phyloP scores from a whole-genome alignment of 1,139 yeast genomes.

The Spathaspora sp. region DNA sequence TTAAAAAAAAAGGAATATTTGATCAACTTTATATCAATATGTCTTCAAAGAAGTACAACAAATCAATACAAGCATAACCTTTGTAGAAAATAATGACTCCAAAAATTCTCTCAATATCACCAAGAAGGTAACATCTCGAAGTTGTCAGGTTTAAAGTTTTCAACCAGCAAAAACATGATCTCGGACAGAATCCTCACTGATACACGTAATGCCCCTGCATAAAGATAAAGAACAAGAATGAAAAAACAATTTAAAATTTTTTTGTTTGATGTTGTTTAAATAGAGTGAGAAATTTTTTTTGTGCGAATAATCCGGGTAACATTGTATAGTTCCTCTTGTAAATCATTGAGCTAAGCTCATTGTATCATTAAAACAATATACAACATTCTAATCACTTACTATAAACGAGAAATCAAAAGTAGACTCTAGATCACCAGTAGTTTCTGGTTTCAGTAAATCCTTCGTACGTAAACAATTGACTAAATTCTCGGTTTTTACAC shows the following conservation, averaged over 20 bases:
- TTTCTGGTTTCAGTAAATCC: background rate
- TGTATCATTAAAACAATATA: background rate
- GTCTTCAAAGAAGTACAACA: conserved; percentile 40
- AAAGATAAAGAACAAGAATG: conserved; percentile 67
- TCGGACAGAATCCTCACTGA: conserved; percentile 99
- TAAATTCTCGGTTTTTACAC: conserved; percentile 5
- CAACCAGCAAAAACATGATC: conserved; percentile 99
- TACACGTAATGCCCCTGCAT: conserved; percentile 99
- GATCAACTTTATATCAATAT: conserved; percentile 3
- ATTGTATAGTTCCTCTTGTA: too few relatives aligned
- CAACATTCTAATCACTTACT: background rate
- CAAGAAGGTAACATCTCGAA: conserved; percentile 57
- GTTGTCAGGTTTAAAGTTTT: conserved; percentile 99
- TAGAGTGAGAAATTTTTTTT: background rate
- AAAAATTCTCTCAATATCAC: conserved; percentile 71
- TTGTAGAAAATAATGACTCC: conserved; percentile 36
- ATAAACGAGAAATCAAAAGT: conserved; percentile 7
- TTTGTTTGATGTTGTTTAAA: conserved; percentile 6
- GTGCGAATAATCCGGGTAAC: conserved; percentile 3
- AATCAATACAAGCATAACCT: background rate
- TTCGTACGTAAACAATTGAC: conserved; percentile 1
- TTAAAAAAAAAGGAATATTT: conserved; percentile 8
- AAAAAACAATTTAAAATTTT: conserved; percentile 1
- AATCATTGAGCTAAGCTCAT: background rate
- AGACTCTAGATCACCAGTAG: background rate